phyloP scores from a whole-genome alignment of 352 stramenopile species.

The Pythium dissimile region DNA sequence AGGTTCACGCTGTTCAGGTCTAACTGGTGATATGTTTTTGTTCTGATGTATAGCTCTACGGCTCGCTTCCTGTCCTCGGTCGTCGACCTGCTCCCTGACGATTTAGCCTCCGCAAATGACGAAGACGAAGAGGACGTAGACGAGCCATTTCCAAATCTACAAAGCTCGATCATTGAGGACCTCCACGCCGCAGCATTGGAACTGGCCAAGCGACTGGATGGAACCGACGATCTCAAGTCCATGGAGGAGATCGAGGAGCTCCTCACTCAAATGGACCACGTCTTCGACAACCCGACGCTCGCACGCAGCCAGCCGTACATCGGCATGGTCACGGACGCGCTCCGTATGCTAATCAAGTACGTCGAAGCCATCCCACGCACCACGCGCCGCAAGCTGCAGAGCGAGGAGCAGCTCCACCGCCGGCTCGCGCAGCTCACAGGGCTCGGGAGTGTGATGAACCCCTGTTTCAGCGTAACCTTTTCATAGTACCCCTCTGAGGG shows the following conservation, averaged over 20 bases:
- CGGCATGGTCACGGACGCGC: background rate
- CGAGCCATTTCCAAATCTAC: too few species aligned
- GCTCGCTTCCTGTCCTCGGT: constrained; percentile 13
- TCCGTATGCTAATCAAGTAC: constrained; percentile 8
- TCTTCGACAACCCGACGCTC: constrained; percentile 17
- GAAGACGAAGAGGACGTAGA: background rate
- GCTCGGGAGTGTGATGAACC: too few species aligned
- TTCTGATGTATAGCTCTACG: background rate
- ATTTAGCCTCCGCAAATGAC: background rate
- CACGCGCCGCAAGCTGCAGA: constrained; percentile 14
- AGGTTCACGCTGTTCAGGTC: too few species aligned
- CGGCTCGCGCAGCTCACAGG: constrained; percentile 1
- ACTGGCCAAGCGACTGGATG: background rate
- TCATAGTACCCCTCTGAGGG: too few species aligned
- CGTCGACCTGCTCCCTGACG: background rate
- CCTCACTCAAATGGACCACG: constrained; percentile 10
- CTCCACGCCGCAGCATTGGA: background rate
- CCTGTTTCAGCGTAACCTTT: too few species aligned
- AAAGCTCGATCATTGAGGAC: background rate
- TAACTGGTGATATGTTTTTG: background rate
- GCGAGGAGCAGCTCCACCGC: constrained; percentile 1
- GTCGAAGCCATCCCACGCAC: constrained; percentile 8
- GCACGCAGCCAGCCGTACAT: constrained; percentile 4
- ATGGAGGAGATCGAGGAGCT: constrained; percentile 18
- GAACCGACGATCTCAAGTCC: background rate